phyloP scores from a whole-genome alignment of 208 protist genomes.

The Trypanosoma caninum region DNA sequence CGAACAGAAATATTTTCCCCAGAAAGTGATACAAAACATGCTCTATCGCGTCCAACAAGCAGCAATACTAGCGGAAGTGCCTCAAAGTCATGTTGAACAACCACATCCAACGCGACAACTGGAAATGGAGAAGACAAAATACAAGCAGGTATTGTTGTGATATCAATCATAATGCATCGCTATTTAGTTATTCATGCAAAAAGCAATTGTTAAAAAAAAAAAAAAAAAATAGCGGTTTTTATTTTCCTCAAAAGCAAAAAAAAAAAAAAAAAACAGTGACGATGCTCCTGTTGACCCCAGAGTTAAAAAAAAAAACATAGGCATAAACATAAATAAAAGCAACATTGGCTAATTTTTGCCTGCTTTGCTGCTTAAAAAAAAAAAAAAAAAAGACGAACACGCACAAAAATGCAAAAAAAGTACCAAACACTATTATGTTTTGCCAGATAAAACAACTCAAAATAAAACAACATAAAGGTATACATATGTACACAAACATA shows the following conservation, averaged over 20 bases:
- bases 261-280: not conserved
- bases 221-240: not conserved
- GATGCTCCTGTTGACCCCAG: no score
- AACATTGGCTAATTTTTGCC: no score
- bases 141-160: conserved; percentile 18
- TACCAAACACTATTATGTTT: no score
- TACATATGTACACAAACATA: no score
- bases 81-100: not conserved
- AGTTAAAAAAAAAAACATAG: not conserved
- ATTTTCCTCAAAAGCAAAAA: not conserved
- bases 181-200: not conserved
- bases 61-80: not conserved
- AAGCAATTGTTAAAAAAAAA: not conserved
- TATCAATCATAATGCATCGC: conserved; percentile 27
- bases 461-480: no score
- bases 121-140: conserved; percentile 15
- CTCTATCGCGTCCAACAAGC: conserved; percentile 19
- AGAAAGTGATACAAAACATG: conserved; percentile 4
- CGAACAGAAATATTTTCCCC: not conserved
- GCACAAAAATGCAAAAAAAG: no score
- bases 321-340: no score
- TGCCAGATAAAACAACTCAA: no score
- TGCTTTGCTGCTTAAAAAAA: no score
- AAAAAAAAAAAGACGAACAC: not conserved
- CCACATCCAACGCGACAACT: conserved; percentile 1